A percentile compares a stretch with the other conserved stretches of the same genome.
Conservation (phyloP, 768 basidiomycete genomes). For the Serpula lacrymans region DNA sequence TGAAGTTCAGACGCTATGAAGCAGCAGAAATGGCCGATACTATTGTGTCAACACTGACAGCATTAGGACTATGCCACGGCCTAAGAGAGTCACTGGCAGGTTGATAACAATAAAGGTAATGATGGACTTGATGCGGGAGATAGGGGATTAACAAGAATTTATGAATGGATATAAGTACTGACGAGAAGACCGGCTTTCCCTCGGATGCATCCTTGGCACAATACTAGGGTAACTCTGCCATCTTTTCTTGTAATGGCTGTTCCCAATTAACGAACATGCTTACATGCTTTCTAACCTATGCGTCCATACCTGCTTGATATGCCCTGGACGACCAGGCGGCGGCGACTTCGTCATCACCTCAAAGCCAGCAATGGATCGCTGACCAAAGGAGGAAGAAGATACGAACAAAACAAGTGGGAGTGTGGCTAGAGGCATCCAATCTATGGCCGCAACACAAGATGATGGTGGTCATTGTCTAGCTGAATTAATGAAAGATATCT, state of each 20-base stretch:
- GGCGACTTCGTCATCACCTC: slow-evolving; percentile 38
- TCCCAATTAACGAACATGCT: slow-evolving; percentile 28
- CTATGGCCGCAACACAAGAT: slow-evolving; percentile 35
- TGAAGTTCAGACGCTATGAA: no score
- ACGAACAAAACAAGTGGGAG: slow-evolving; percentile 35
- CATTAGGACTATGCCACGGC: no score
- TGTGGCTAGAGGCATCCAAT: slow-evolving; percentile 47
- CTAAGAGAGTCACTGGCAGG: no score
- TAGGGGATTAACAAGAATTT: no score
- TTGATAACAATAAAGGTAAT: no score
- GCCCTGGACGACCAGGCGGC: slow-evolving; percentile 22
- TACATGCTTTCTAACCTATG: slow-evolving; percentile 22
- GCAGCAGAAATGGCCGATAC: no score
- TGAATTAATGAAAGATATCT: no score
- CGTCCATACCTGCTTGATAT: slow-evolving; percentile 27
- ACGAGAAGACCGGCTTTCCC: no score
- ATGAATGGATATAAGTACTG: neutral
- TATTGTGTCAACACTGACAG: no score
- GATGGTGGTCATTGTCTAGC: slow-evolving; percentile 30
- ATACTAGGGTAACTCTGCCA: slow-evolving; percentile 35
- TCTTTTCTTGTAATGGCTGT: slow-evolving; percentile 32
- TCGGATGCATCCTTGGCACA: no score
- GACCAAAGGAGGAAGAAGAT: slow-evolving; percentile 27
- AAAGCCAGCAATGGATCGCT: slow-evolving; percentile 41
- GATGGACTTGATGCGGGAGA: no score